A percentile compares a stretch with the other conserved stretches of the same genome.
Conservation (phyloP, 2,329 filamentous ascomycete genomes). For the Aspergillus intermedius region DNA sequence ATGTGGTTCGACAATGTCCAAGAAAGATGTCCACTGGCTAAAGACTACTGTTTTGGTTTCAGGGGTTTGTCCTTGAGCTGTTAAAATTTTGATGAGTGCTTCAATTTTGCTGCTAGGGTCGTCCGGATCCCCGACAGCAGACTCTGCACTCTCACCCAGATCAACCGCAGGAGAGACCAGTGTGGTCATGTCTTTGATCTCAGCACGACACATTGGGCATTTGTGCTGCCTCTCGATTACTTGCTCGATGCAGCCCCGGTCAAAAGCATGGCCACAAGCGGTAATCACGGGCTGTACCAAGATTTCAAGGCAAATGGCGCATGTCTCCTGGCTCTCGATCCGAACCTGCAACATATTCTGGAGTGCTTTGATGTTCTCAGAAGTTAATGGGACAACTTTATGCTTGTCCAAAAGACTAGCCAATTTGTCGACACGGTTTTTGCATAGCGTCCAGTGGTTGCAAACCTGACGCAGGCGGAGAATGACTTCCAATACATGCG, state of each 20-base stretch:
- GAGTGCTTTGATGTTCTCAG: slow-evolving; percentile 64
- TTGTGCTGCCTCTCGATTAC: slow-evolving; percentile 69
- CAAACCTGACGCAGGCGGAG: slow-evolving; percentile 79
- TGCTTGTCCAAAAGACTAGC: slow-evolving; percentile 62
- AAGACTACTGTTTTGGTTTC: slow-evolving; percentile 75
- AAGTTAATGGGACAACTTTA: slow-evolving; percentile 61
- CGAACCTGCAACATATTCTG: slow-evolving; percentile 69
- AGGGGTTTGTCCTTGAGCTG: slow-evolving; percentile 57
- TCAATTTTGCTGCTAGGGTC: slow-evolving; percentile 77
- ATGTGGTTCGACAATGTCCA: slow-evolving; percentile 68
- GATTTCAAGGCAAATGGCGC: slow-evolving; percentile 70
- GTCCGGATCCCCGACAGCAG: slow-evolving; percentile 53
- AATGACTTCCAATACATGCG: slow-evolving; percentile 71
- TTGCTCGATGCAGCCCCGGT: slow-evolving; percentile 63
- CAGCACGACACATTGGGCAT: slow-evolving; percentile 76
- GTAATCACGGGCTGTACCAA: slow-evolving; percentile 73
- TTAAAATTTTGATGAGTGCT: slow-evolving; percentile 67
- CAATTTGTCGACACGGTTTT: slow-evolving; percentile 65
- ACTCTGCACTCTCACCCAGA: slow-evolving; percentile 42
- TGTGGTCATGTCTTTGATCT: slow-evolving; percentile 53
- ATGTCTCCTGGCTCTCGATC: slow-evolving; percentile 76
- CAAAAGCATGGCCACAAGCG: slow-evolving; percentile 75
- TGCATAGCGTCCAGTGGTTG: slow-evolving; percentile 81
- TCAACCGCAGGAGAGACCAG: slow-evolving; percentile 63
- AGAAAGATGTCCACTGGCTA: slow-evolving; percentile 72